A percentile compares a stretch with the other conserved stretches of the same genome.
phyloP scores from a whole-genome alignment of 208 protist genomes.

The Porcisia hertigi region DNA sequence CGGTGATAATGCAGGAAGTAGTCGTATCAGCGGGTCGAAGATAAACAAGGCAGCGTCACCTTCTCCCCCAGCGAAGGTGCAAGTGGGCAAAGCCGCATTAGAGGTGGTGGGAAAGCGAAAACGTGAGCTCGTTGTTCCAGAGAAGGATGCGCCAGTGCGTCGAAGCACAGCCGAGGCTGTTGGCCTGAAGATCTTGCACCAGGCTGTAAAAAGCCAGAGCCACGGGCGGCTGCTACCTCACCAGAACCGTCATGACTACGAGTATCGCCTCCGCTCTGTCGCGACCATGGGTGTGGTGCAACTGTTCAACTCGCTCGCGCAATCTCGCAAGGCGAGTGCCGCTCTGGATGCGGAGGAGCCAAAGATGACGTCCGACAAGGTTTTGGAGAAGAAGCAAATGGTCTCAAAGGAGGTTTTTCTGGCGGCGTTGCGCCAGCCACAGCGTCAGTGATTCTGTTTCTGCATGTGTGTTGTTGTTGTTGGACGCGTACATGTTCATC shows the following conservation, averaged over 20 bases:
- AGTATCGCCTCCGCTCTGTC: constrained; percentile 81
- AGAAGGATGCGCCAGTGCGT: constrained; percentile 37
- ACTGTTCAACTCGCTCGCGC: constrained; percentile 86
- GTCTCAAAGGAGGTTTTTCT: constrained; percentile 82
- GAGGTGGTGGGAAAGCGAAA: constrained; percentile 58
- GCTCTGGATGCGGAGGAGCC: constrained; percentile 48
- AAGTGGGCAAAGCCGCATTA: constrained; percentile 58
- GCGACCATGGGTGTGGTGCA: constrained; percentile 86
- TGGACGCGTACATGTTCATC: not conserved
- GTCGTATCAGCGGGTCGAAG: constrained; percentile 6
- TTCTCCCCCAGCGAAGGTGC: constrained; percentile 33
- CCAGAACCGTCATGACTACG: constrained; percentile 87
- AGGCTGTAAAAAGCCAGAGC: constrained; percentile 76
- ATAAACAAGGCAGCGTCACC: not conserved
- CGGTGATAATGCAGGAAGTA: not conserved
- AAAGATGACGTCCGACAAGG: constrained; percentile 74
- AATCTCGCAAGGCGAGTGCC: constrained; percentile 69
- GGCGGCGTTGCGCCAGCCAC: constrained; percentile 61
- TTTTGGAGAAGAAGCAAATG: constrained; percentile 72
- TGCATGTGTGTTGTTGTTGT: no score
- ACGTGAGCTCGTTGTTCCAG: constrained; percentile 36
- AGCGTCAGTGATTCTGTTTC: constrained; percentile 13
- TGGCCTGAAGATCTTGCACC: constrained; percentile 70
- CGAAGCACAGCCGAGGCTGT: constrained; percentile 60
- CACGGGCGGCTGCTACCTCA: constrained; percentile 76